Evolutionary conservation across 345 rosid genomes (phyloP).

Genomic region (Ceriops zippeliana): DNA sequence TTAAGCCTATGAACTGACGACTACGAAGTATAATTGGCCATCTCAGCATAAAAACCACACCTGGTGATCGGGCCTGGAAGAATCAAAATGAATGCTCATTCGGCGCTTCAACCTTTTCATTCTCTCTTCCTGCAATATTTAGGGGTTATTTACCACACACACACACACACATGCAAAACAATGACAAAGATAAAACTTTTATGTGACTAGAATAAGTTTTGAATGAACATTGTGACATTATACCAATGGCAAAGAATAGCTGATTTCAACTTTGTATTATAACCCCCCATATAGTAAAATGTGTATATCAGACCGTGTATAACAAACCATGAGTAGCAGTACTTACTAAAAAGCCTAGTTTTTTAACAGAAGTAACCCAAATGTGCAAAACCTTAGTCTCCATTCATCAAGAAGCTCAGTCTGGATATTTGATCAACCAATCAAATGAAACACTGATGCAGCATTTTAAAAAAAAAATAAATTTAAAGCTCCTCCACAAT

Average conservation of each 20-base stretch:
- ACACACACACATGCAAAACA: too few relatives aligned
- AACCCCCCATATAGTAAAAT: too few relatives aligned
- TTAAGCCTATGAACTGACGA: background rate
- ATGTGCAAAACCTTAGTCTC: background rate
- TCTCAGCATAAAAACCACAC: conserved; percentile 22
- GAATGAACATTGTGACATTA: too few relatives aligned
- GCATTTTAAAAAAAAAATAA: too few relatives aligned
- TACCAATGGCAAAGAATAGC: background rate
- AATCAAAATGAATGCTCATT: conserved; percentile 70
- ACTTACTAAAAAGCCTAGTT: background rate
- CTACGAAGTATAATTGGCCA: background rate
- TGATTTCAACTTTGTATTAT: background rate
- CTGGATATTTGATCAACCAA: background rate
- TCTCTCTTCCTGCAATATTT: conserved; percentile 63
- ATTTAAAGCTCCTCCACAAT: background rate
- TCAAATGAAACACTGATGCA: background rate
- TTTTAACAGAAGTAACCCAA: background rate
- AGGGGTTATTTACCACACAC: background rate
- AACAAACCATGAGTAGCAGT: background rate
- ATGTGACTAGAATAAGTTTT: too few relatives aligned
- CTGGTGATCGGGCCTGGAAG: conserved; percentile 78
- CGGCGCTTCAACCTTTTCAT: conserved; percentile 62
- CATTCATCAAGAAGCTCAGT: background rate
- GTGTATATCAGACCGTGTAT: background rate
- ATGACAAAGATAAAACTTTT: too few relatives aligned